Base-by-base conservation (phyloP, 2,329 filamentous ascomycete species). In the Claviceps humidiphila region DNA sequence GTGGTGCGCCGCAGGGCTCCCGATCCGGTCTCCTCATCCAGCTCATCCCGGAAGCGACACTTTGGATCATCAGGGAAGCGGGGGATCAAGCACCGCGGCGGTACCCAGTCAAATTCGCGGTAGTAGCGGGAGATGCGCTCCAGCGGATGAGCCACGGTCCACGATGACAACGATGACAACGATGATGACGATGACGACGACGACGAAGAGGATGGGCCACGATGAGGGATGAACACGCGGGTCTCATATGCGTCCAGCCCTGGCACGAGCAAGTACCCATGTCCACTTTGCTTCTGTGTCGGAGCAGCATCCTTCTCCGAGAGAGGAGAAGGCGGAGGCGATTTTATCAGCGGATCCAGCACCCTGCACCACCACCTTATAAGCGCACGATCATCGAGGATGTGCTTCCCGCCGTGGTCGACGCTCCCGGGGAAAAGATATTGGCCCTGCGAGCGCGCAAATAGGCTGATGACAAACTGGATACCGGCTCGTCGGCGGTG, bases 321-420 rank as follows among this genome's bases (percentile, higher is more conserved):
- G 4, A 71, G 71, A 30, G 77, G 67, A 13, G 71, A 71, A 30
- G 77, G 67, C 13, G 68, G 71, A 26, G 77, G 68, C 14, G 68
- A 56, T 49, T 74, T 71, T 11, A 95, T 68, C 3, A 96, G 73
- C 0, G 87, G 85, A 62, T 96, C 85, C 13, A 96, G 70, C 11
- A 91, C 87, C 16, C 81, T 84, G 63, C 89, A 95, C 93, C 93
- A 98, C 93, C 93, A 98, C 61, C 84, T 88, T 20, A 98, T 87
- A 50, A 98, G 72, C 0, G 87, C 88, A 37, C 89, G 77, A 61
- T 98, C 93, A 60, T 95, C 89, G 8, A 97, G 73, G 0, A 98
- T 85, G 70, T 98, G 93, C 64, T 98, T 98, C 2, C 80, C 79
- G 17, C 70, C 68, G 64, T 96, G 91, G 55, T 95, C 84, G 41